Evolutionary conservation across 441 rosid genomes (phyloP).

Genomic region (Euphorbia schlechtendalii): DNA sequence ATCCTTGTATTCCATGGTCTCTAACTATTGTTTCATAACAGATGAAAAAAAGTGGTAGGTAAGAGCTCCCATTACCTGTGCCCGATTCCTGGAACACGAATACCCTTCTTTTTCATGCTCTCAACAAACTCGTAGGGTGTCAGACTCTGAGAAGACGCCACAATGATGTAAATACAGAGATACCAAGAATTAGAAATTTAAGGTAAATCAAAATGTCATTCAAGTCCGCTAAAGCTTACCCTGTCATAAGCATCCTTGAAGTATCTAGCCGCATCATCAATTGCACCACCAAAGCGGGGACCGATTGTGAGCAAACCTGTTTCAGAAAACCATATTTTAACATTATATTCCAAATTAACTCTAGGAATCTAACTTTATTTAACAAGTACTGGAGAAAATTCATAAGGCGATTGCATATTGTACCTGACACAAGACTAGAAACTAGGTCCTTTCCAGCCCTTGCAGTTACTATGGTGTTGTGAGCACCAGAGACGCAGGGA

Average conservation of each 20-base stretch:
- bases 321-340: slow-evolving; percentile 20
- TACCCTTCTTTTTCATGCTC: slow-evolving; percentile 94
- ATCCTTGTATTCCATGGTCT: slow-evolving; percentile 11
- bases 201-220: neutral
- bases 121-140: slow-evolving; percentile 91
- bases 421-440: slow-evolving; percentile 90
- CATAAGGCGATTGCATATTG: slow-evolving; percentile 5
- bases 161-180: slow-evolving; percentile 10
- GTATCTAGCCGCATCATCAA: slow-evolving; percentile 94
- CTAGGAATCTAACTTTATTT: neutral
- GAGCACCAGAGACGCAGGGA: slow-evolving; percentile 96
- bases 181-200: neutral
- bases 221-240: slow-evolving; percentile 33
- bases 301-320: slow-evolving; percentile 94
- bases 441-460: slow-evolving; percentile 98
- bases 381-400: neutral
- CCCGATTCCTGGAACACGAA: slow-evolving; percentile 96
- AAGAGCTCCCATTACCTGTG: slow-evolving; percentile 53
- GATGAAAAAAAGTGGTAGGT: neutral
- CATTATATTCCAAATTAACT: slow-evolving; percentile 4
- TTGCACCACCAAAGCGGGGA: slow-evolving; percentile 97
- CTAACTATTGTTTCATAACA: neutral
- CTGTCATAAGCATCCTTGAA: slow-evolving; percentile 92
- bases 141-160: slow-evolving; percentile 44
- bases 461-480: slow-evolving; percentile 93